These are phyloP conservation scores for Striga asiatica DNA, from an alignment of 257 asterid genomes.

Conservation along the genomic window DNA sequence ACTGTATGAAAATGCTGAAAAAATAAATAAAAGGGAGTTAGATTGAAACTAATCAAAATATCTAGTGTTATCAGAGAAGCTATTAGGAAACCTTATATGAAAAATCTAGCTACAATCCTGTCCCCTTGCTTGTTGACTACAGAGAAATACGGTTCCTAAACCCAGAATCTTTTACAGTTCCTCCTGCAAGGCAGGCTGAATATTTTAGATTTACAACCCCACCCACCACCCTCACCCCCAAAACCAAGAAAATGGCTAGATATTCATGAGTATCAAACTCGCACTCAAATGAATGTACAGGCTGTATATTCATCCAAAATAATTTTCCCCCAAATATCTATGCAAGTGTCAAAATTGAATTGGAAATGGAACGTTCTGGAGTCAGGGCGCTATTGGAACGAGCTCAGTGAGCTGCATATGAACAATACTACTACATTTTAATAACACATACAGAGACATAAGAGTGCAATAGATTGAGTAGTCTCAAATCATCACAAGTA, in stretches of 20 bases:
- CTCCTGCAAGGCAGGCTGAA: no score
- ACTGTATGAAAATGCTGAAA: neutral
- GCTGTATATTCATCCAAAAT: neutral
- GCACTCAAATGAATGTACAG: neutral
- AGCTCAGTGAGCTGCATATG: neutral
- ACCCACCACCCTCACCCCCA: neutral
- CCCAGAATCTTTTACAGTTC: neutral
- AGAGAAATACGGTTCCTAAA: neutral
- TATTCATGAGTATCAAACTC: neutral
- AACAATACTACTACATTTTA: conserved; percentile 1
- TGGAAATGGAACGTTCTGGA: neutral
- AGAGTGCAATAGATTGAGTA: neutral
- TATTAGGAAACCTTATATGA: neutral
- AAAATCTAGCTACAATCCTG: neutral
- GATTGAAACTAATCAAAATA: neutral
- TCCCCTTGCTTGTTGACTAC: neutral
- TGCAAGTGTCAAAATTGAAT: no score
- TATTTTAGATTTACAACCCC: neutral
- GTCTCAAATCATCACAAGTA: neutral
- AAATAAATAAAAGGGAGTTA: neutral
- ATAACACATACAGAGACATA: neutral
- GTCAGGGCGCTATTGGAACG: neutral
- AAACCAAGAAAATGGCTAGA: neutral
- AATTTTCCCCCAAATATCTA: neutral
- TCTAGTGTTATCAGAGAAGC: conserved; percentile 8